phyloP scores from a whole-genome alignment of 164 flowering plant species.

The Annona squamosa region DNA sequence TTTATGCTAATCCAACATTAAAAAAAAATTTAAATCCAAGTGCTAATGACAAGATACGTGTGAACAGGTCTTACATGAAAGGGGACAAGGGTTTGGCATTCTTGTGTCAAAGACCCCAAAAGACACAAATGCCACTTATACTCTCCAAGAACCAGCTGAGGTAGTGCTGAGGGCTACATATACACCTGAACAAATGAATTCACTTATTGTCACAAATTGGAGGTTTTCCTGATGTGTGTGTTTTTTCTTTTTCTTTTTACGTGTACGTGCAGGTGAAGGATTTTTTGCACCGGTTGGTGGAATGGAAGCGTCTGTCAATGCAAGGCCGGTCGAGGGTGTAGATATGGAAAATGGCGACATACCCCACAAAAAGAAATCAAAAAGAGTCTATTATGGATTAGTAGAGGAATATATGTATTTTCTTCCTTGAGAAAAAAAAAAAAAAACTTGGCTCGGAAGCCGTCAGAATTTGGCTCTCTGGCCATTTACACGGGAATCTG shows the following conservation, averaged over 20 bases:
- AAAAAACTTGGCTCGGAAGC: slow-evolving; percentile 6
- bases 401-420: slow-evolving; percentile 5
- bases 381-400: not conserved
- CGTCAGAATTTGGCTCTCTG: slow-evolving; percentile 2
- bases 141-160: slow-evolving; percentile 85
- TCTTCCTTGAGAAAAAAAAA: not conserved
- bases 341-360: not conserved
- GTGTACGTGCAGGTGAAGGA: slow-evolving; percentile 47
- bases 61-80: slow-evolving; percentile 46
- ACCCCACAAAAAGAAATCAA: not conserved
- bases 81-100: slow-evolving; percentile 88
- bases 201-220: not conserved
- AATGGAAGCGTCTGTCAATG: slow-evolving; percentile 44
- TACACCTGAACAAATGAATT: not conserved
- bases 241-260: not conserved
- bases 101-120: slow-evolving; percentile 79
- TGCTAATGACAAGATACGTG: slow-evolving; percentile 1
- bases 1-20: too few relatives aligned
- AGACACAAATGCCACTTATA: slow-evolving; percentile 80
- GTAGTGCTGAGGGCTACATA: slow-evolving; percentile 19
- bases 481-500: slow-evolving; percentile 3
- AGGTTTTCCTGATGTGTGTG: not conserved
- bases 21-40: not conserved
- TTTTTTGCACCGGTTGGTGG: slow-evolving; percentile 66
- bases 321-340: not conserved